Base-by-base conservation (phyloP, 805 yeast genomes). In the Myxozyma geophila region DNA sequence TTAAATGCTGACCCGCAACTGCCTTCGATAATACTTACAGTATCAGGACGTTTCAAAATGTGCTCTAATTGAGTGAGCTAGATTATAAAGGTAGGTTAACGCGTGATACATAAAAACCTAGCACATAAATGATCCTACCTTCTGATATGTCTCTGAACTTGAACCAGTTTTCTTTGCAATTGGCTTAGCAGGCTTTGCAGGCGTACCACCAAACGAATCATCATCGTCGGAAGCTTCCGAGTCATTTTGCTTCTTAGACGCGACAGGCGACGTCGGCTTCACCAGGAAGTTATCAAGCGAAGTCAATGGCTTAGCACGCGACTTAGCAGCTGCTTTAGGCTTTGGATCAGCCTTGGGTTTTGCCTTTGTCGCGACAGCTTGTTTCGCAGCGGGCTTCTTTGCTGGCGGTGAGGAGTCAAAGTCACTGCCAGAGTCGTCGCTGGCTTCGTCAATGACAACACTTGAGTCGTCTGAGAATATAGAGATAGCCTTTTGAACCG, bases 31-130 rank as follows among this genome's bases (percentile, higher is more conserved):
- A 19, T 15, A 49, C 63, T 54, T 36, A 64, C 70, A 2, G 99
- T 93, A 76, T 95, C 99, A 0, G 99, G 99, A 76, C 99, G 87
- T 76, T 92, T 92, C 73, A 95, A 81, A 62, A 95, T 93, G 81
- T 95, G 99, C 74, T 95, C 98, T 72, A 95, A 81, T 77, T 93
- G 99, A 2, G 97, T 87, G 53, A 95, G 86, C 79, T 60, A 39
- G 8, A 52, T n/a, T 6, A 13, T 13, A 8, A 17, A 47, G 28
- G 4, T 7, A 21, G 10, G 51, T 58, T 46, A 58, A 47, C 36
- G 40, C 17, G 46, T 21, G 8, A 41, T 8, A 23, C 36, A 10
- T 43, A 23, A 17, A 1, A 19, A 10, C 6, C 17, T n/a, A 43
- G 13, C 28, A 35, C 7, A 2, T 12, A 2, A 7, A 13, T 10